phyloP scores from a whole-genome alignment of 192 early-diverging fungal species.

The Linderina pennispora region DNA sequence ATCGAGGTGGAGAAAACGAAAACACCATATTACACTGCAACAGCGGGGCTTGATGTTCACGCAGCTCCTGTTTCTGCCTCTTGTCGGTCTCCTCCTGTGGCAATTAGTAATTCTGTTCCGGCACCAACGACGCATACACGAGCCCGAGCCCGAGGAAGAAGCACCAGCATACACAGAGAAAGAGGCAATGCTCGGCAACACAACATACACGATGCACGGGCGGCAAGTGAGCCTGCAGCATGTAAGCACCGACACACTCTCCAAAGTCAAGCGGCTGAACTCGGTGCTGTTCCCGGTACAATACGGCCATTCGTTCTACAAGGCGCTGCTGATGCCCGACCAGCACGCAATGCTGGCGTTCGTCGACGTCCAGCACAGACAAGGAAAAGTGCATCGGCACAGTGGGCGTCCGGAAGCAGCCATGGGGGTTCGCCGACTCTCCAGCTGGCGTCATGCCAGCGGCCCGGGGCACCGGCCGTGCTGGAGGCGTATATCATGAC shows the following conservation, averaged over 20 bases:
- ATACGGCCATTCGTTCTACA: conserved; percentile 77
- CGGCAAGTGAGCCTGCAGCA: not conserved
- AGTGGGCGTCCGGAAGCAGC: conserved; percentile 75
- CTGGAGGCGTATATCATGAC: conserved; percentile 84
- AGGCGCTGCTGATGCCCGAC: conserved; percentile 57
- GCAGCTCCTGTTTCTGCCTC: too few species aligned
- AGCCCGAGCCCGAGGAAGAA: not conserved
- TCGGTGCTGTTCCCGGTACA: conserved; percentile 78
- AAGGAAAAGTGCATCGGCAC: conserved; percentile 75
- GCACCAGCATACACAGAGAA: not conserved
- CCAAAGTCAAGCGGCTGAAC: conserved; percentile 69
- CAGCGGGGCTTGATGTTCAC: too few species aligned
- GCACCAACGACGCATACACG: not conserved
- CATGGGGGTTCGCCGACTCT: conserved; percentile 27
- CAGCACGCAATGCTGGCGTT: conserved; percentile 70
- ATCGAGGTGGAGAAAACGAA: too few species aligned
- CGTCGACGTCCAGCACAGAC: conserved; percentile 56
- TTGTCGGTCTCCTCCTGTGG: too few species aligned
- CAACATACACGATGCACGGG: conserved; percentile 1
- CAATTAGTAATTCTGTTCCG: too few species aligned
- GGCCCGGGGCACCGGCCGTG: conserved; percentile 1
- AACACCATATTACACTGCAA: too few species aligned
- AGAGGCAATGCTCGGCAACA: too few species aligned
- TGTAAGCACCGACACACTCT: conserved; percentile 49
- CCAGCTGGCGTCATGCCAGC: conserved; percentile 3